These are phyloP conservation scores for Pestalotiopsis fici DNA, from an alignment of 2,329 filamentous ascomycete species.

Conservation along the genomic window DNA sequence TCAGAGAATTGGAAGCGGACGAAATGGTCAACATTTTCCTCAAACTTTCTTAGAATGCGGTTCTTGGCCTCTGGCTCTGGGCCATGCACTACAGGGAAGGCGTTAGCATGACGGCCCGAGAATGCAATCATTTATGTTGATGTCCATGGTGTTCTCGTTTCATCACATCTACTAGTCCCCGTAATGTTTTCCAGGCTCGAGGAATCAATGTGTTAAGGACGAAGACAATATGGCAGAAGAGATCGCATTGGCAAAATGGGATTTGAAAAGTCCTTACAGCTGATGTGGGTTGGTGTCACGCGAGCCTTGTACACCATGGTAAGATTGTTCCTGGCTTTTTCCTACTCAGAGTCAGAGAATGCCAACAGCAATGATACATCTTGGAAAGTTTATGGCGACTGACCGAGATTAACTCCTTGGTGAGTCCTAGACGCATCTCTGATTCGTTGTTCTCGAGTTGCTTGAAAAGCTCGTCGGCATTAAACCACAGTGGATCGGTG, in stretches of 20 bases:
- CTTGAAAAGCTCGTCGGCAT: conserved; percentile 23
- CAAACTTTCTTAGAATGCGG: conserved; percentile 68
- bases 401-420: conserved; percentile 21
- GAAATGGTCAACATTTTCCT: conserved; percentile 61
- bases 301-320: conserved; percentile 54
- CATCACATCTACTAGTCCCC: too few relatives aligned
- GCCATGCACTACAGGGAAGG: conserved; percentile 32
- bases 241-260: too few relatives aligned
- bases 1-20: conserved; percentile 73
- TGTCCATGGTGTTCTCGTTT: too few relatives aligned
- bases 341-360: conserved; percentile 4
- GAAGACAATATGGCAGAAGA: too few relatives aligned
- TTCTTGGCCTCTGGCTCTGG: conserved; percentile 71
- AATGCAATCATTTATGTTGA: neutral
- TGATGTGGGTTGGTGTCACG: conserved; percentile 61
- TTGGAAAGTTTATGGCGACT: neutral
- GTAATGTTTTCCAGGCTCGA: too few relatives aligned
- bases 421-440: conserved; percentile 28
- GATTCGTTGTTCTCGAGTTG: conserved; percentile 44
- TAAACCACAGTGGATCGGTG: conserved; percentile 42
- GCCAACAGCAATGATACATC: neutral
- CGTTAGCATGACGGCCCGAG: neutral
- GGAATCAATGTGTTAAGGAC: too few relatives aligned
- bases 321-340: conserved; percentile 38
- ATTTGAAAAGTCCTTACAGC: conserved; percentile 36